Base-by-base conservation (phyloP, 495 filamentous ascomycete species). In the Daldinia bambusicola region DNA sequence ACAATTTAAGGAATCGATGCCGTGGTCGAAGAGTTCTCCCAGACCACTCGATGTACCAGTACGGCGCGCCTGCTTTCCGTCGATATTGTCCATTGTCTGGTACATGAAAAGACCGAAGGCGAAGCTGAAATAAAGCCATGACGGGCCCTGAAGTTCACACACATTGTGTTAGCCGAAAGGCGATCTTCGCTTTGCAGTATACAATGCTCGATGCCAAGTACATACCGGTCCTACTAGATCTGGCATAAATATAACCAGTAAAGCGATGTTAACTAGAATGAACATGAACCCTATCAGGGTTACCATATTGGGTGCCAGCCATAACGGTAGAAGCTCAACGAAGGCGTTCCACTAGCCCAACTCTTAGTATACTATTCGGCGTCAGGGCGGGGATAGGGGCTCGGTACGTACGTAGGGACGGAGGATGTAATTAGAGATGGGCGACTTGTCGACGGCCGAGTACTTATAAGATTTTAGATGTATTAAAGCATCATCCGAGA, bases 401-500 rank as follows among this genome's bases (percentile, higher is more conserved):
- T 63, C 34, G 36, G 36, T 48, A 78, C 90, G 81, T 91, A 99
- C 95, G 78, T 97, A 99, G 76, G 96, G 95, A 70, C 88, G 91
- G 40, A 99, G 86, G 78, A 99, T 93, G 79, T 99, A 97, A 74
- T 90, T 85, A 45, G 96, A 98, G 43, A 98, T 90, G 60, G 90
- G 87, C n/a, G 94, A 97, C 80, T 98, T 97, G 84, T 99, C 95
- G 76, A 99, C 94, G 76, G 90, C 90, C 74, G 92, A 94, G 80
- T 99, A 99, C 77, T 97, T 96, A 89, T 99, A 99, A 30, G 88
- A 89, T 80, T 95, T 95, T 69, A 99, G 89, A 77, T 97, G 94
- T 30, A 92, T 82, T 56, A 88, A 81, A n/a, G 85, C 85, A 50
- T 88, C 86, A 55, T 87, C 85, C 30, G 85, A 87, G 55, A 88